Base-by-base conservation (phyloP, 1,139 yeast species). In the Chernovozyma aurita region DNA sequence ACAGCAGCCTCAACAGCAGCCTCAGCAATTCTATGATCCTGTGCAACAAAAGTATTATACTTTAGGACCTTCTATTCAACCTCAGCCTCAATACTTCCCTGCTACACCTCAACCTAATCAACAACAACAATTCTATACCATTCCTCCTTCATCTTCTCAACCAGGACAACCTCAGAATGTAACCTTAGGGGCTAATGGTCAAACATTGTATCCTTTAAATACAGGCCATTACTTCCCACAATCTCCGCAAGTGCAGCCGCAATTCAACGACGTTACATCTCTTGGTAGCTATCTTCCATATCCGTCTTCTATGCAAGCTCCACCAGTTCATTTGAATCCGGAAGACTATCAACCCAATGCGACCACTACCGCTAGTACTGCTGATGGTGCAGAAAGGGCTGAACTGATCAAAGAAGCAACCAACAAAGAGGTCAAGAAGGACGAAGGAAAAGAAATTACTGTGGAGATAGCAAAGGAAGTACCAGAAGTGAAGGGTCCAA, bases 1-100 rank as follows among this genome's bases (percentile, higher is more conserved):
- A 8, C 32, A 26, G 22, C 38, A 31, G 26, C 34, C 30, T 35
- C 32, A 43, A 29, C 70, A 14, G 12, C 28, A 61, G 39, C 59
- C 60, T 4, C 73, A 66, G 41, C 73, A 66, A 42, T 65, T 64
- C 42, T 69, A 66, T 45, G 74, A 70, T 43, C 74, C 73, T 2
- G 65, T 65, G 12, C 71, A 64, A 49, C 74, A 69, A 46, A 73
- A 69, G 40, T 69, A 62, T 42, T 69, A 58, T 42, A 69, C 70
- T 9, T 55, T 68, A 30, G 60, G 70, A 15, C 72, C 73, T n/a
- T 36, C 45, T 17, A 30, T 44, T 7, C 50, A 42, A 30, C 55
- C 51, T 15, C 40, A 41, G 27, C 71, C 72, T 1, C 71, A 65
- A 39, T 61, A 63, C 47, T 64, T 67, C 46, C 63, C 71, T 4